Evolutionary conservation across 2,329 filamentous ascomycete species (phyloP).

Genomic region (Aspergillus melleus): DNA sequence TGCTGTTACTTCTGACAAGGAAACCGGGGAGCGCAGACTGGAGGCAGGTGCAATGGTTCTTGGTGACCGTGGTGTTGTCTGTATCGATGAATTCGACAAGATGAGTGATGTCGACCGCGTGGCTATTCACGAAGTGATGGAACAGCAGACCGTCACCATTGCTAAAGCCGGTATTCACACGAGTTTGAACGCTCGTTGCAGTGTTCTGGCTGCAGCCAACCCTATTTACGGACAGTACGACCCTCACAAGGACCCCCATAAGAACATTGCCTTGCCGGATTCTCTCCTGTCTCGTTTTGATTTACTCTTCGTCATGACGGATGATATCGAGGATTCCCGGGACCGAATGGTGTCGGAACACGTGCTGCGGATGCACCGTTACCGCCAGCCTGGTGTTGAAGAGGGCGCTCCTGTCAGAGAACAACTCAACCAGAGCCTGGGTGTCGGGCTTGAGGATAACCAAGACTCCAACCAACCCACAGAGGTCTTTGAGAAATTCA

Average conservation of each 20-base stretch:
- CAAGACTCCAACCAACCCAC: slow-evolving; percentile 72
- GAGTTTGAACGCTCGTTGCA: slow-evolving; percentile 92
- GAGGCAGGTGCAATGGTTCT: slow-evolving; percentile 99
- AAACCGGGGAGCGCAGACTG: slow-evolving; percentile 89
- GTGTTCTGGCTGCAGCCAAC: slow-evolving; percentile 93
- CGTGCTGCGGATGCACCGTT: slow-evolving; percentile 94
- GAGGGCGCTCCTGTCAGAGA: slow-evolving; percentile 94
- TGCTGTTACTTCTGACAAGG: slow-evolving; percentile 93
- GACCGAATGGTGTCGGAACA: slow-evolving; percentile 94
- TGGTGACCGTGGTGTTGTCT: slow-evolving; percentile 93
- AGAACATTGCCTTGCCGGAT: slow-evolving; percentile 96
- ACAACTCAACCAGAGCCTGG: slow-evolving; percentile 76
- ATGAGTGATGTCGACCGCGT: slow-evolving; percentile 99
- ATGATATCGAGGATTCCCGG: slow-evolving; percentile 92
- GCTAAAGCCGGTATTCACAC: slow-evolving; percentile 98
- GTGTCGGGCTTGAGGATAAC: slow-evolving; percentile 78
- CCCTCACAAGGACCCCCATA: slow-evolving; percentile 96
- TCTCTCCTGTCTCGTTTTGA: slow-evolving; percentile 98
- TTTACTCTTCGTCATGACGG: slow-evolving; percentile 94
- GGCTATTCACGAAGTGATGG: slow-evolving; percentile 99
- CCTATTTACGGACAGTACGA: slow-evolving; percentile 98
- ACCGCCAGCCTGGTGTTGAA: slow-evolving; percentile 87
- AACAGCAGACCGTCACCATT: slow-evolving; percentile 98
- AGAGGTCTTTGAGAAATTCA: slow-evolving; percentile 94
- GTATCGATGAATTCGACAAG: slow-evolving; percentile 99